Conservation (phyloP, 1,284 basidiomycete species). For the Ganoderma sinense region DNA sequence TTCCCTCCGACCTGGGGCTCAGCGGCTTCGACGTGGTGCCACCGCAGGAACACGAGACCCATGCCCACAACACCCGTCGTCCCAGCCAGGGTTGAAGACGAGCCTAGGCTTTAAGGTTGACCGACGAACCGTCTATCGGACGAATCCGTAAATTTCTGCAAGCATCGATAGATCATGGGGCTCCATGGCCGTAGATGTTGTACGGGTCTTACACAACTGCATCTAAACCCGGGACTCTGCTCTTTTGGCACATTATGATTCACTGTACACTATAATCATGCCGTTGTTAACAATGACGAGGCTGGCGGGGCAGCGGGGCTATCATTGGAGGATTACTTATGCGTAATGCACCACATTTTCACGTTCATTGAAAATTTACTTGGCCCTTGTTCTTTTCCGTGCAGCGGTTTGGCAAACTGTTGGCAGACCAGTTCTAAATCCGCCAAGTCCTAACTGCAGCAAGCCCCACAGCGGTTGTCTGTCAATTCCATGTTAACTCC, state of each 20-base stretch:
- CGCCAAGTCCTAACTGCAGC: too few species aligned
- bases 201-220: background rate
- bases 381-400: too few species aligned
- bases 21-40: constrained; percentile 78
- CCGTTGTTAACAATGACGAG: background rate
- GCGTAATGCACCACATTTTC: background rate
- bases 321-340: too few species aligned
- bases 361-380: background rate
- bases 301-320: too few species aligned
- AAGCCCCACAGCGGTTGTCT: too few species aligned
- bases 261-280: background rate
- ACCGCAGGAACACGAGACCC: constrained; percentile 32
- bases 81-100: background rate
- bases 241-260: background rate
- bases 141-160: background rate
- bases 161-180: background rate
- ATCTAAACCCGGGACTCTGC: background rate
- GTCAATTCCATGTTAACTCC: too few species aligned
- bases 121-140: background rate
- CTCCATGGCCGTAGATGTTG: background rate
- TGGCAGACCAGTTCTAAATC: too few species aligned
- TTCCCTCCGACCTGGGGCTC: constrained; percentile 77
- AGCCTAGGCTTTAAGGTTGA: background rate
- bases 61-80: constrained; percentile 10
- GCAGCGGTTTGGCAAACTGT: too few species aligned